Percentiles rank a stretch among this genome's conserved stretches.
These are phyloP conservation scores for Backusella luteola DNA, from an alignment of 192 early-diverging fungal genomes.

Conservation along the genomic window DNA sequence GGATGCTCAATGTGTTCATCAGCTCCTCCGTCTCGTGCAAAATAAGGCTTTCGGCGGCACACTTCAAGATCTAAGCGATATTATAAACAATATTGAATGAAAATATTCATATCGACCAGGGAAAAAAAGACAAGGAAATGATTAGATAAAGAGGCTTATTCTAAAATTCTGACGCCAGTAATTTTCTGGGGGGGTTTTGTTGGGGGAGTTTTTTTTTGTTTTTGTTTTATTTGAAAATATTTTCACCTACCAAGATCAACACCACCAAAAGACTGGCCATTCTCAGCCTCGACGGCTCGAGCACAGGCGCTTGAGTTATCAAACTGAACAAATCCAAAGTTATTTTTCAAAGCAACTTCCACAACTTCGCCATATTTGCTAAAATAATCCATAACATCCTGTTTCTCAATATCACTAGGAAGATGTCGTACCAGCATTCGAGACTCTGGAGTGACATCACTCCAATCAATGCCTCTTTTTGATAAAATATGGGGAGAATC, in stretches of 20 bases:
- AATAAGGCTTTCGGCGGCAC: constrained; percentile 10
- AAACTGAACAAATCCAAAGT: constrained; percentile 36
- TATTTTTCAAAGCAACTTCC: constrained; percentile 28
- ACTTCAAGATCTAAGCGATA: constrained; percentile 5
- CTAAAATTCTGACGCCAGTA: background rate
- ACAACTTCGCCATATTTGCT: constrained; percentile 32
- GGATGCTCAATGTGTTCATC: background rate
- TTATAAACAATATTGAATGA: background rate
- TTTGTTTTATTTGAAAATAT: background rate
- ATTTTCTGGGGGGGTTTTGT: background rate
- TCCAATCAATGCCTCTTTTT: constrained; percentile 17
- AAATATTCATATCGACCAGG: too few relatives aligned
- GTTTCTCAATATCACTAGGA: constrained; percentile 16
- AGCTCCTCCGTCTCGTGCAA: background rate
- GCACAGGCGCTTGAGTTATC: constrained; percentile 27
- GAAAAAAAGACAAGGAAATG: background rate
- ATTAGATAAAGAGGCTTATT: constrained; percentile 1
- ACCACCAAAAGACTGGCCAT: constrained; percentile 25
- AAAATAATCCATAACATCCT: constrained; percentile 25
- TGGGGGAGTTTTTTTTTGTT: background rate
- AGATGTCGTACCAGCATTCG: constrained; percentile 34
- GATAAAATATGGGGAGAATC: constrained; percentile 7
- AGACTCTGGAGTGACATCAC: constrained; percentile 20
- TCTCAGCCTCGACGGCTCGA: constrained; percentile 26
- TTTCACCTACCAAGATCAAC: constrained; percentile 27